Base-by-base conservation (phyloP, 495 filamentous ascomycete species). In the Lasiosphaeria hispida region DNA sequence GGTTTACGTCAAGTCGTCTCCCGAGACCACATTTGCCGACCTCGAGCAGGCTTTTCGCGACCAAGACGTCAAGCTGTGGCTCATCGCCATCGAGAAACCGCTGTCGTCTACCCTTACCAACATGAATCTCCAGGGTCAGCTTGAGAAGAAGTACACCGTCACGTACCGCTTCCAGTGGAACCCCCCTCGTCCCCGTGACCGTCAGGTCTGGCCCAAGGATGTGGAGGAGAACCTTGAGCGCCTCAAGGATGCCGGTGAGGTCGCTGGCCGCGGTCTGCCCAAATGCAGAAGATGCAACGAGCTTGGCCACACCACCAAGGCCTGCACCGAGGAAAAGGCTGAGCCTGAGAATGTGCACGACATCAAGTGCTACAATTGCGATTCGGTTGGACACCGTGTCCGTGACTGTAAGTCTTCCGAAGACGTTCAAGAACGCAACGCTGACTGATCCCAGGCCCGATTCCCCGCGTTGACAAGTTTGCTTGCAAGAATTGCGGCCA, bases 401-500 rank as follows among this genome's bases (percentile, higher is more conserved):
- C 83, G 87, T 42, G 87, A 92, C 61, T 92, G 89, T 80, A 68
- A 60, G 75, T 74, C n/a, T 33, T 44, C 55, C n/a, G 30, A 30
- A 30, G 2, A 30, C 23, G 50, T 33, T 10, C 38, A 39, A 62
- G 11, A 60, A 61, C 5, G 48, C 59, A 36, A 33, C 19, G 44
- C 67, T 76, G 68, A 74, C 67, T 13, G 19, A 19, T 6, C 17
- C 34, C 53, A 82, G 80, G 77, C 61, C 78, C 79, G 4, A 70
- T 67, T 44, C 72, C 77, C 58, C 78, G 82, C 59, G 72, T 77
- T 17, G 78, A 84, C 67, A 81, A 75, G 55, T 84, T 79, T 59
- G 85, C 82, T 14, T 97, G 92, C 76, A 86, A 85, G 61, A 96
- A 96, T 68, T 97, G 92, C 81, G 84, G 85, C 81, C 57, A 78